Percentiles rank a stretch among this genome's conserved stretches.
Conservation (phyloP, 345 rosid genomes). For the Streptanthus diversifolius region DNA sequence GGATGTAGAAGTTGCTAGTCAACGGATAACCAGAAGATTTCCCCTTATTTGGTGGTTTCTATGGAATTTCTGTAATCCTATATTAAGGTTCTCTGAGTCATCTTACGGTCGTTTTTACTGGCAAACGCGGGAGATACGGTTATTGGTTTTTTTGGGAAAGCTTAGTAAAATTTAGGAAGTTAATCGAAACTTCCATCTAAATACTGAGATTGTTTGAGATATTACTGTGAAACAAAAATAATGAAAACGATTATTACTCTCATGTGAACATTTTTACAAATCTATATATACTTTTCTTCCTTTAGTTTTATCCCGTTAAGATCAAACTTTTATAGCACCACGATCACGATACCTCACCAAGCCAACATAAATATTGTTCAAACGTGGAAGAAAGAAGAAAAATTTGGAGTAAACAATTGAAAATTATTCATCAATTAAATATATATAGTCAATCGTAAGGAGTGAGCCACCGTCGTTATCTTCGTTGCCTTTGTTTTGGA, state of each 20-base stretch:
- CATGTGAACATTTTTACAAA: neutral
- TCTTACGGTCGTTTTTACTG: conserved; percentile 12
- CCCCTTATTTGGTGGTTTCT: conserved; percentile 1
- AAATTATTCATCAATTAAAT: no score
- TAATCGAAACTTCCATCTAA: neutral
- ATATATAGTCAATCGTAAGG: no score
- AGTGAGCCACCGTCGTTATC: no score
- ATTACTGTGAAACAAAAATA: neutral
- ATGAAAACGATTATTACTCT: neutral
- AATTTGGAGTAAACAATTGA: no score
- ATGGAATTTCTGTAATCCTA: conserved; percentile 11
- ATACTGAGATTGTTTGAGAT: neutral
- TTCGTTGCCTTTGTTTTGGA: no score
- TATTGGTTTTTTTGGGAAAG: neutral
- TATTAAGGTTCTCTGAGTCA: conserved; percentile 21
- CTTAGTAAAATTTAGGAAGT: neutral
- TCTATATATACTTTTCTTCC: no score
- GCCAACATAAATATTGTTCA: no score
- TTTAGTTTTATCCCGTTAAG: no score
- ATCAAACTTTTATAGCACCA: no score
- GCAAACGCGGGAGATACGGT: conserved; percentile 32
- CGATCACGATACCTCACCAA: no score
- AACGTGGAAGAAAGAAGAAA: no score
- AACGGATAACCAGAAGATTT: conserved; percentile 32
- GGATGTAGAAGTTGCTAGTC: conserved; percentile 27